A percentile compares a stretch with the other conserved stretches of the same genome.
Evolutionary conservation across 2,329 filamentous ascomycete genomes (phyloP).

Genomic region (Chrysoporthe austroafricana): DNA sequence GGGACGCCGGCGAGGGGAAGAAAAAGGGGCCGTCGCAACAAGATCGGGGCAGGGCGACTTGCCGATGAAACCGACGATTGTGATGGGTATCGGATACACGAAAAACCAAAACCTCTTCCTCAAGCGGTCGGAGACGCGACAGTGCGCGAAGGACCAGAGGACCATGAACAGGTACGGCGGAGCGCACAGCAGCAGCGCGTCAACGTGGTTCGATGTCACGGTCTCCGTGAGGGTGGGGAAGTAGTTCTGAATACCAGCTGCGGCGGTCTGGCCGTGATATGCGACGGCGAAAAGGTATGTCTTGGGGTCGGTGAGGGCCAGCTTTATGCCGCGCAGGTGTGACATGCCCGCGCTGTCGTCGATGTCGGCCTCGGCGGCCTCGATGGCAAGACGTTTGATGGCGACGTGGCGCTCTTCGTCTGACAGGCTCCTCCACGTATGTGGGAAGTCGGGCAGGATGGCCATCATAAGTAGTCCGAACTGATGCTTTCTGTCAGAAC

Average conservation of each 20-base stretch:
- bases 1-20: neutral
- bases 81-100: conserved; percentile 31
- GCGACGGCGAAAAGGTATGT: conserved; percentile 27
- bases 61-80: conserved; percentile 34
- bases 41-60: neutral
- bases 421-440: conserved; percentile 24
- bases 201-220: conserved; percentile 32
- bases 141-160: conserved; percentile 37
- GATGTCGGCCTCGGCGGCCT: conserved; percentile 26
- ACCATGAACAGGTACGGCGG: conserved; percentile 38
- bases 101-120: conserved; percentile 46
- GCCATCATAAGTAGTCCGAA: conserved; percentile 22
- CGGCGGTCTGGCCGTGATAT: conserved; percentile 25
- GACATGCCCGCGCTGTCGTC: conserved; percentile 24
- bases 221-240: conserved; percentile 37
- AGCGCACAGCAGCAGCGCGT: conserved; percentile 37
- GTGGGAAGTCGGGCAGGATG: conserved; percentile 28
- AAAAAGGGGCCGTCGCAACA: neutral
- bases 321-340: conserved; percentile 28
- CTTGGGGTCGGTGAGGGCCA: conserved; percentile 27
- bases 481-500: neutral
- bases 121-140: conserved; percentile 43
- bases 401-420: conserved; percentile 27
- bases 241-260: conserved; percentile 28
- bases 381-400: conserved; percentile 24